Base-by-base conservation (phyloP, 441 rosid species). In the Erodium trifolium region DNA sequence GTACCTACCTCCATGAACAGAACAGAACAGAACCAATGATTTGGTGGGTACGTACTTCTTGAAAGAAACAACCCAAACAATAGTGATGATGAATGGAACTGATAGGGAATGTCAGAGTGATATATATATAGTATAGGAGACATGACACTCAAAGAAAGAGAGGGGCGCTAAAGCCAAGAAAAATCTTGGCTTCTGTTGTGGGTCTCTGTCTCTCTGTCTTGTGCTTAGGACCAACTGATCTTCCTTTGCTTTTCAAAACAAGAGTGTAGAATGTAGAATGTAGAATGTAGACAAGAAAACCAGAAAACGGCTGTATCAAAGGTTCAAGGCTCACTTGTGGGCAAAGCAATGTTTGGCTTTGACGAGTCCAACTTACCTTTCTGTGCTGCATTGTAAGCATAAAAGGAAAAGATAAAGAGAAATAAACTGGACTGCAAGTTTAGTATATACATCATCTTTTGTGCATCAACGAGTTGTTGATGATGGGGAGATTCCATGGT, bases 271-370 rank as follows among this genome's bases (percentile, higher is more conserved):
- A n/a, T n/a, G n/a, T n/a, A 23, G 27, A 23, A n/a, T n/a, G n/a
- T n/a, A n/a, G n/a, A n/a, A n/a, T n/a, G n/a, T n/a, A n/a, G n/a
- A n/a, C 35, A 72, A 77, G 71, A 70, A 34, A 75, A 76, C 70
- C 68, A 75, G 70, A 75, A 79, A 71, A 77, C 80, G 43, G 76
- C 65, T 70, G 6, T 65, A 70, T 75, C 71, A 75, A 43, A 71
- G 69, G 23, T 65, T 71, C 74, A 41, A 78, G 71, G 66, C 27
- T 62, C 65, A 68, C 77, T 66, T 77, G 79, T 71, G 71, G 34
- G 19, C 72, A 73, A 80, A 76, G 81, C 81, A 76, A 65, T 43
- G 66, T 17, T 78, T 81, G 82, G 77, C 74, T 81, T 81, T 78
- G 84, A 81, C 78, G 68, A 69, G 82, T 81, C 82, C 71, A 81